phyloP scores from a whole-genome alignment of 2,329 filamentous ascomycete genomes.

The Ascomycota sp. region DNA sequence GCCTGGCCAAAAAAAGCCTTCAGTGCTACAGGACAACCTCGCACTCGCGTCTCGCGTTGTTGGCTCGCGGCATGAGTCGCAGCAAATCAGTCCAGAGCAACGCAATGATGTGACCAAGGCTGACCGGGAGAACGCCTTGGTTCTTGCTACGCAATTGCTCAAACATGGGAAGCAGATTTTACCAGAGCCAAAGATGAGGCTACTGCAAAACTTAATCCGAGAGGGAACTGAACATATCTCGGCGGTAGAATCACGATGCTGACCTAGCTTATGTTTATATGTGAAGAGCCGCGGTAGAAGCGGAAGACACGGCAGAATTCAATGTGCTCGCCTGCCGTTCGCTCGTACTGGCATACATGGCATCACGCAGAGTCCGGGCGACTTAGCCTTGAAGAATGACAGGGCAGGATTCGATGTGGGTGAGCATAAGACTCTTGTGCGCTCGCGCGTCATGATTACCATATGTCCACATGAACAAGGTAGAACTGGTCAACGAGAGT shows the following conservation, averaged over 20 bases:
- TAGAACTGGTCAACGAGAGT: slow-evolving; percentile 18
- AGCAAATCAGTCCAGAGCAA: slow-evolving; percentile 21
- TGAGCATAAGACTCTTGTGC: not conserved
- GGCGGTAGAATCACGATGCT: slow-evolving; percentile 3
- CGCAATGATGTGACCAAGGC: slow-evolving; percentile 23
- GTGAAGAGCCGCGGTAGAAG: not conserved
- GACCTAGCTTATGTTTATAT: not conserved
- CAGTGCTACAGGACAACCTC: no score
- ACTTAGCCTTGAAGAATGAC: no score
- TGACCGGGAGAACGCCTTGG: slow-evolving; percentile 38
- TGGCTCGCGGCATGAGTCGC: slow-evolving; percentile 21
- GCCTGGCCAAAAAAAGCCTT: no score
- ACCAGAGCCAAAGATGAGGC: slow-evolving; percentile 13
- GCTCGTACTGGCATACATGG: no score
- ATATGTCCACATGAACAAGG: slow-evolving; percentile 12
- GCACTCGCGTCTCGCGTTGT: slow-evolving; percentile 7
- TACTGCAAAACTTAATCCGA: slow-evolving; percentile 26
- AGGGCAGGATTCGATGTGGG: not conserved
- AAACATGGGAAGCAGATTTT: slow-evolving; percentile 20
- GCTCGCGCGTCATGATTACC: slow-evolving; percentile 6
- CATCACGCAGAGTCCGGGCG: no score
- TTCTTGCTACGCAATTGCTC: slow-evolving; percentile 32
- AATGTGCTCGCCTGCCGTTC: no score
- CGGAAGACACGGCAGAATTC: no score
- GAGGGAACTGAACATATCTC: slow-evolving; percentile 25